Evolutionary conservation across 2,329 filamentous ascomycete genomes (phyloP).

Genomic region (Scorias spongiosa): DNA sequence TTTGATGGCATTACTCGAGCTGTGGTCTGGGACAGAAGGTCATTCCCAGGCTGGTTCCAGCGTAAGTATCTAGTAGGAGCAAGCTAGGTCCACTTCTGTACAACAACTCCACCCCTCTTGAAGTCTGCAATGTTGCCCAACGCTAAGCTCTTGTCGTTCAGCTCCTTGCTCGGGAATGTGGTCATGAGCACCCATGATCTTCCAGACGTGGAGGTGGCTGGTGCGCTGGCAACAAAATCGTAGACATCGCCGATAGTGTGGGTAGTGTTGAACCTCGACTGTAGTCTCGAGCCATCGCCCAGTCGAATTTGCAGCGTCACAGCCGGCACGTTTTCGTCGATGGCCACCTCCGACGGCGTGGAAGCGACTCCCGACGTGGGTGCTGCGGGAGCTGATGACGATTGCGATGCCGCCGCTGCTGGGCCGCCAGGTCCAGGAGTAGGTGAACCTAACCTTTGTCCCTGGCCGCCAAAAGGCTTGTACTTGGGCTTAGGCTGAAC

Average conservation of each 20-base stretch:
- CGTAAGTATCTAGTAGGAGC: too few relatives aligned
- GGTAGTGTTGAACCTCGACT: conserved; percentile 67
- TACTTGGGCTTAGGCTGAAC: conserved; percentile 58
- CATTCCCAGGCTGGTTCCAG: too few relatives aligned
- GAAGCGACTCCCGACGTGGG: conserved; percentile 18
- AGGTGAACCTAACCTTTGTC: conserved; percentile 61
- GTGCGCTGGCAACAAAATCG: conserved; percentile 53
- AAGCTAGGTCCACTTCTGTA: conserved; percentile 35
- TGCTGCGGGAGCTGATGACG: conserved; percentile 21
- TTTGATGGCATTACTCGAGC: too few relatives aligned
- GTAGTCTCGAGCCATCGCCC: conserved; percentile 59
- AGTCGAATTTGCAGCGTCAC: conserved; percentile 63
- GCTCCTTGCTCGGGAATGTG: conserved; percentile 70
- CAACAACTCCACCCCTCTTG: conserved; percentile 38
- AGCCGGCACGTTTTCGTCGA: conserved; percentile 53
- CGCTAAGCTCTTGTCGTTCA: conserved; percentile 46
- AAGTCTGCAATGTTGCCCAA: conserved; percentile 34
- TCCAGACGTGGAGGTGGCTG: conserved; percentile 33
- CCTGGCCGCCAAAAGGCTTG: conserved; percentile 57
- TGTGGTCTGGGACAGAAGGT: too few relatives aligned
- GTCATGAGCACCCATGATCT: conserved; percentile 64
- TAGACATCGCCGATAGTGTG: conserved; percentile 69
- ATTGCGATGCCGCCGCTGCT: conserved; percentile 14
- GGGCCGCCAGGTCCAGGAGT: conserved; percentile 44
- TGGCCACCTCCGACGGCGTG: conserved; percentile 28